Conservation (phyloP, 352 stramenopile species). For the Phytopythium boreale region DNA sequence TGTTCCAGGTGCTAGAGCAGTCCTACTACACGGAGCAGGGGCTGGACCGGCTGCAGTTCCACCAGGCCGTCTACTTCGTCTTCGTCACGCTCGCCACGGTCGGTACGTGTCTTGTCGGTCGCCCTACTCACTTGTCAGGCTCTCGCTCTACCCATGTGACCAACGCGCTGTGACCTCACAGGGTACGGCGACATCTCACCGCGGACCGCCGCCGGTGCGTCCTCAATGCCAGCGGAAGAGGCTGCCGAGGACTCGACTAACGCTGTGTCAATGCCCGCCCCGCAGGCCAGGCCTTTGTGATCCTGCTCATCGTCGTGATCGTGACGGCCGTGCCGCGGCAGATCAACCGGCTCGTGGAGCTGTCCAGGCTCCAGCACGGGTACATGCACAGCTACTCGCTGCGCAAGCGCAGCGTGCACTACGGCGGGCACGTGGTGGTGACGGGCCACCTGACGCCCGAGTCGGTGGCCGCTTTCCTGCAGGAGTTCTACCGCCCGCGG, state of each 20-base stretch:
- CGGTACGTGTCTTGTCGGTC: constrained; percentile 5
- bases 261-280: neutral
- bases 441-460: constrained; percentile 43
- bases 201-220: constrained; percentile 37
- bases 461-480: constrained; percentile 44
- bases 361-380: constrained; percentile 39
- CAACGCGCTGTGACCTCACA: neutral
- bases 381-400: constrained; percentile 57
- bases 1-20: constrained; percentile 59
- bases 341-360: constrained; percentile 45
- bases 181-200: constrained; percentile 59
- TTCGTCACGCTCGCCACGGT: constrained; percentile 66
- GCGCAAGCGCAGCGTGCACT: constrained; percentile 29
- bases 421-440: constrained; percentile 51
- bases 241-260: neutral
- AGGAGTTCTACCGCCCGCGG: constrained; percentile 56
- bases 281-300: constrained; percentile 55
- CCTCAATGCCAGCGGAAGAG: neutral
- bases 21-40: constrained; percentile 41
- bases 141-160: too few relatives aligned
- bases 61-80: constrained; percentile 66
- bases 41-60: constrained; percentile 36
- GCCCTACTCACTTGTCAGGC: neutral
- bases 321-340: constrained; percentile 59
- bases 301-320: constrained; percentile 52